Conservation (phyloP, 768 basidiomycete species). For the Leccinum uliginosum region DNA sequence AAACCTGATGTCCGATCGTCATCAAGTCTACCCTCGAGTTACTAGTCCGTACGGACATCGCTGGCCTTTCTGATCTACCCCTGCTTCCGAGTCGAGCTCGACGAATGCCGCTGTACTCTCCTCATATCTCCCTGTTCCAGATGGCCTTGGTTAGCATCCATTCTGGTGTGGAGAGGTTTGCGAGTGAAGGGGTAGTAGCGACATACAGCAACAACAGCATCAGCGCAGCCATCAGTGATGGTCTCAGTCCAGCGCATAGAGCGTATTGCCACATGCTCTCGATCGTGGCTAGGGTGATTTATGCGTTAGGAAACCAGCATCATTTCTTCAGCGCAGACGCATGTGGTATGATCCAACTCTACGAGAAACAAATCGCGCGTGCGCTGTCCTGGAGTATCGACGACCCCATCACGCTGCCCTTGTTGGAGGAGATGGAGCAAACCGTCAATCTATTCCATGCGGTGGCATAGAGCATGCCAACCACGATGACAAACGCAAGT, state of each 20-base stretch:
- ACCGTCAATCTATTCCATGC: slow-evolving; percentile 74
- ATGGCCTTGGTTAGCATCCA: slow-evolving; percentile 78
- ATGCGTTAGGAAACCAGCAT: slow-evolving; percentile 56
- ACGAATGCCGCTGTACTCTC: slow-evolving; percentile 67
- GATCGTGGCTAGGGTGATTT: slow-evolving; percentile 69
- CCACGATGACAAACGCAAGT: slow-evolving; percentile 16
- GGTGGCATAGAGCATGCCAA: slow-evolving; percentile 48
- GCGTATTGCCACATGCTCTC: slow-evolving; percentile 84
- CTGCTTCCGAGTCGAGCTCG: slow-evolving; percentile 57
- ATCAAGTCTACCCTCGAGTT: slow-evolving; percentile 73
- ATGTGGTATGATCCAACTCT: slow-evolving; percentile 81
- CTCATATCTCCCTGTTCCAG: slow-evolving; percentile 81
- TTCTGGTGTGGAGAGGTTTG: slow-evolving; percentile 78
- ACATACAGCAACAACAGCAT: slow-evolving; percentile 84
- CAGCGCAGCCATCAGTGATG: slow-evolving; percentile 69
- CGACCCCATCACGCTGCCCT: slow-evolving; percentile 68
- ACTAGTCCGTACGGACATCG: slow-evolving; percentile 62
- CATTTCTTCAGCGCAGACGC: slow-evolving; percentile 84
- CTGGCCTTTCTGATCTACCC: slow-evolving; percentile 63
- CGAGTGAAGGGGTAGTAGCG: slow-evolving; percentile 76
- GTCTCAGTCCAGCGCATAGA: slow-evolving; percentile 70
- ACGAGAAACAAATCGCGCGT: slow-evolving; percentile 72
- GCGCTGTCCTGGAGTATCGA: slow-evolving; percentile 81
- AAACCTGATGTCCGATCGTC: slow-evolving; percentile 66
- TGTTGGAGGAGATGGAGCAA: slow-evolving; percentile 81